Conservation (phyloP, 805 yeast genomes). For the Dipodascus geniculatus region DNA sequence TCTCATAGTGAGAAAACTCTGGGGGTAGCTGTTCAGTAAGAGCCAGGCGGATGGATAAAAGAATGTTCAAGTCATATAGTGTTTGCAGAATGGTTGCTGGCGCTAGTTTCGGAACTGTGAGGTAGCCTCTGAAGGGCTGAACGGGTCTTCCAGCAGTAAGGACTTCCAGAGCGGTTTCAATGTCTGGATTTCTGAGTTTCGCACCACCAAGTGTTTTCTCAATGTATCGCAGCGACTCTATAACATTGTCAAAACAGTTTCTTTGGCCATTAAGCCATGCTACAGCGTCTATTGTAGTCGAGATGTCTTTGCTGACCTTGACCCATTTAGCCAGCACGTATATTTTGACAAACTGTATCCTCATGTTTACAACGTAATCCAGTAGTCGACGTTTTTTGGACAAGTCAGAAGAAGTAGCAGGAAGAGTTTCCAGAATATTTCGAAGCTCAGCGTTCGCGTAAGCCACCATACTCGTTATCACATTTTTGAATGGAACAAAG, state of each 20-base stretch:
- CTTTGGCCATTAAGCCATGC: slow-evolving; percentile 81
- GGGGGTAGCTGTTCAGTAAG: slow-evolving; percentile 45
- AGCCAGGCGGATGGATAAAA: slow-evolving; percentile 66
- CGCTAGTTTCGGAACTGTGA: slow-evolving; percentile 38
- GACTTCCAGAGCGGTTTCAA: slow-evolving; percentile 79
- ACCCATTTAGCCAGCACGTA: slow-evolving; percentile 90
- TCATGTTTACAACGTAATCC: slow-evolving; percentile 52
- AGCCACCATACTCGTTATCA: slow-evolving; percentile 47
- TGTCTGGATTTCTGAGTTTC: slow-evolving; percentile 83
- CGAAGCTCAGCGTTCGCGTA: slow-evolving; percentile 53
- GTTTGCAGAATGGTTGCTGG: slow-evolving; percentile 47
- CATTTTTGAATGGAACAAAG: slow-evolving; percentile 49
- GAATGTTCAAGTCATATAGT: slow-evolving; percentile 57
- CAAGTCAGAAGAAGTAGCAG: slow-evolving; percentile 43
- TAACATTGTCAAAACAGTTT: slow-evolving; percentile 47
- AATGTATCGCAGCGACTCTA: slow-evolving; percentile 55
- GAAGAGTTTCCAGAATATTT: slow-evolving; percentile 48
- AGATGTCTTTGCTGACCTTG: slow-evolving; percentile 55
- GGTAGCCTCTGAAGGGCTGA: slow-evolving; percentile 50
- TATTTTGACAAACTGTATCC: slow-evolving; percentile 75
- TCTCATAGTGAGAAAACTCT: slow-evolving; percentile 48
- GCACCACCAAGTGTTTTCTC: slow-evolving; percentile 74
- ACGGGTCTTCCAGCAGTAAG: slow-evolving; percentile 67
- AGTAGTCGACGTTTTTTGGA: slow-evolving; percentile 58
- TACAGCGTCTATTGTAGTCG: slow-evolving; percentile 69